These are phyloP conservation scores for Chlorella sp. DNA, from an alignment of 139 green algal genomes.

Conservation along the genomic window DNA sequence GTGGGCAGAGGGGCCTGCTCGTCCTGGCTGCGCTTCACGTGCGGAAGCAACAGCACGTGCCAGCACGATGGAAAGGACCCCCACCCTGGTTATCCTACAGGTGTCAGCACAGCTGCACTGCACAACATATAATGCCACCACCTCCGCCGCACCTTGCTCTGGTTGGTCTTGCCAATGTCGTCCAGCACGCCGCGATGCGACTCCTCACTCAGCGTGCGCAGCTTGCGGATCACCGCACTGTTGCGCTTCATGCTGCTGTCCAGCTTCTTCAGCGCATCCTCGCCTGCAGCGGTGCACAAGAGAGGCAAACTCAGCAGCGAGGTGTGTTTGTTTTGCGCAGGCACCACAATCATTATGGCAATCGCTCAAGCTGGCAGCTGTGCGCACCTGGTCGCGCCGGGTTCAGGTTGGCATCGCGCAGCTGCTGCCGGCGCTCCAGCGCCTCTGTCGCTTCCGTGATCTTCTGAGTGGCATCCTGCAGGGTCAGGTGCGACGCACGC, in stretches of 20 bases:
- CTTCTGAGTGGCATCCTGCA: constrained; percentile 22
- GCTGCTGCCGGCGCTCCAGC: constrained; percentile 13
- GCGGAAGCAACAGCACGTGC: no score
- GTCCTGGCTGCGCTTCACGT: no score
- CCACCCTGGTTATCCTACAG: no score
- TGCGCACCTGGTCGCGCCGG: constrained; percentile 17
- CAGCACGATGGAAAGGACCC: no score
- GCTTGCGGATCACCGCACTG: constrained; percentile 87
- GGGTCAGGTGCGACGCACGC: no score
- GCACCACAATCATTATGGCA: no score
- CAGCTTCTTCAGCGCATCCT: constrained; percentile 51
- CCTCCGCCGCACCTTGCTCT: constrained; percentile 71
- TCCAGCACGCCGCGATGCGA: constrained; percentile 64
- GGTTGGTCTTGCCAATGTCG: constrained; percentile 86
- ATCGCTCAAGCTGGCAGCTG: no score
- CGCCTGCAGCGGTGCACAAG: neutral
- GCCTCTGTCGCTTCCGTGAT: constrained; percentile 24
- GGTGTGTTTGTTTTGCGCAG: no score
- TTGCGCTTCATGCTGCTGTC: constrained; percentile 96
- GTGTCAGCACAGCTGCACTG: no score
- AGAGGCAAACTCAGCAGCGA: neutral
- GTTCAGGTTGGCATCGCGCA: constrained; percentile 27
- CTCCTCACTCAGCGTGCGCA: constrained; percentile 79
- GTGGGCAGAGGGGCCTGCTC: no score
- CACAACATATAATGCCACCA: no score